Evolutionary conservation across 2,329 filamentous ascomycete species (phyloP).

Genomic region (Pseudogymnoascus sp.): DNA sequence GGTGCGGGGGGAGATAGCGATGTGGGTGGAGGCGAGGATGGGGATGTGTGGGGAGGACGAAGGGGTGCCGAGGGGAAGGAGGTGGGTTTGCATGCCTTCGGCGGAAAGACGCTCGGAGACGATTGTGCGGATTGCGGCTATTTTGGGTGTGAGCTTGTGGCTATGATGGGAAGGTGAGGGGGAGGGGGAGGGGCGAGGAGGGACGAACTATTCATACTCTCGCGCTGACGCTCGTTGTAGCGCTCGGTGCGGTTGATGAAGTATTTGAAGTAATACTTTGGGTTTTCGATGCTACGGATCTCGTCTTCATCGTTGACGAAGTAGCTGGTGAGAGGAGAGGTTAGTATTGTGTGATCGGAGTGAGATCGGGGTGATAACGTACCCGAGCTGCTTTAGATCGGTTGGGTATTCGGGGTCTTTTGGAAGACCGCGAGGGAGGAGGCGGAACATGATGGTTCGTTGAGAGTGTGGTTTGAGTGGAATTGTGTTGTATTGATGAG

Average conservation of each 20-base stretch:
- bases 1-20: slow-evolving; percentile 52
- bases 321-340: slow-evolving; percentile 45
- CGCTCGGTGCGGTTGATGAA: slow-evolving; percentile 65
- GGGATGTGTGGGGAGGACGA: slow-evolving; percentile 51
- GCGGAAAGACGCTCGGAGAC: slow-evolving; percentile 53
- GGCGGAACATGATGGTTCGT: slow-evolving; percentile 62
- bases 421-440: slow-evolving; percentile 60
- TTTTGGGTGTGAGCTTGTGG: slow-evolving; percentile 3
- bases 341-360: neutral
- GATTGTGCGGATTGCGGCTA: slow-evolving; percentile 55
- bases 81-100: slow-evolving; percentile 51
- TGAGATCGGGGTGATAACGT: slow-evolving; percentile 23
- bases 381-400: slow-evolving; percentile 67
- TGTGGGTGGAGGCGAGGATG: slow-evolving; percentile 55
- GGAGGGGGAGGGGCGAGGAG: neutral
- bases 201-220: slow-evolving; percentile 62
- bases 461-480: neutral
- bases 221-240: slow-evolving; percentile 67
- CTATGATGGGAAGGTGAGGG: neutral
- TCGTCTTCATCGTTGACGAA: slow-evolving; percentile 70
- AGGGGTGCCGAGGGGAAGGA: slow-evolving; percentile 50
- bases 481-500: neutral
- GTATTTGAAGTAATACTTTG: slow-evolving; percentile 65
- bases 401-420: slow-evolving; percentile 57
- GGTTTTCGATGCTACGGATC: slow-evolving; percentile 60